phyloP scores from a whole-genome alignment of 768 basidiomycete genomes.

The Lactarius pseudohatsudake region DNA sequence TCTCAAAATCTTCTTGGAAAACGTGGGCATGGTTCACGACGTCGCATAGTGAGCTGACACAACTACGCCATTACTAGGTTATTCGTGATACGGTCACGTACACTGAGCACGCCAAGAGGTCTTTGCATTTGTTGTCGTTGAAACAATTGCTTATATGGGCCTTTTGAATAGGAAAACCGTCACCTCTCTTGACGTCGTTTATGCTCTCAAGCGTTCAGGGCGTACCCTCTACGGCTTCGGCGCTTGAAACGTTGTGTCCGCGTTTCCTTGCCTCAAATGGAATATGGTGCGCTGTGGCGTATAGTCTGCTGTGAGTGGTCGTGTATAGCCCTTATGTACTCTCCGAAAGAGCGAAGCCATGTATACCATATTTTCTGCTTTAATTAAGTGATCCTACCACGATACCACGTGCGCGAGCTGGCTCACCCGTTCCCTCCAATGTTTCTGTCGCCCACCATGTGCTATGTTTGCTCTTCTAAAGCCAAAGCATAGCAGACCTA shows the following conservation, averaged over 20 bases:
- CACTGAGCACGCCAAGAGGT: slow-evolving; percentile 65
- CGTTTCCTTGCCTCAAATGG: no score
- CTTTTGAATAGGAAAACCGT: slow-evolving; percentile 43
- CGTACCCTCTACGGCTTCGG: slow-evolving; percentile 60
- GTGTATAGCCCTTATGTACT: background rate
- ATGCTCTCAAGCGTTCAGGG: slow-evolving; percentile 59
- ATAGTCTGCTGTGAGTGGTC: background rate
- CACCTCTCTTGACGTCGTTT: slow-evolving; percentile 61
- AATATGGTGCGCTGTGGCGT: background rate
- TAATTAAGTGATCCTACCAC: background rate
- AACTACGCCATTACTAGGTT: slow-evolving; percentile 32
- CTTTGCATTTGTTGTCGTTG: background rate
- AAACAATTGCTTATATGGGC: background rate
- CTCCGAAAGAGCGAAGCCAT: background rate
- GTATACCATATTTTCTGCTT: background rate
- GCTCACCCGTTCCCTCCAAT: background rate
- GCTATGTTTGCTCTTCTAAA: slow-evolving; percentile 38
- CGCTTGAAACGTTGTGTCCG: no score
- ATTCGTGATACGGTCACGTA: slow-evolving; percentile 61
- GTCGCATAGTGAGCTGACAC: background rate
- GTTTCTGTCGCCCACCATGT: background rate
- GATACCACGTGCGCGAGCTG: background rate
- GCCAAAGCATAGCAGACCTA: slow-evolving; percentile 75
- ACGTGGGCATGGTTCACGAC: slow-evolving; percentile 36
- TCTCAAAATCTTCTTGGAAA: slow-evolving; percentile 62